Evolutionary conservation across 805 yeast species (phyloP).

Genomic region (Monosporozyma aquatica): DNA sequence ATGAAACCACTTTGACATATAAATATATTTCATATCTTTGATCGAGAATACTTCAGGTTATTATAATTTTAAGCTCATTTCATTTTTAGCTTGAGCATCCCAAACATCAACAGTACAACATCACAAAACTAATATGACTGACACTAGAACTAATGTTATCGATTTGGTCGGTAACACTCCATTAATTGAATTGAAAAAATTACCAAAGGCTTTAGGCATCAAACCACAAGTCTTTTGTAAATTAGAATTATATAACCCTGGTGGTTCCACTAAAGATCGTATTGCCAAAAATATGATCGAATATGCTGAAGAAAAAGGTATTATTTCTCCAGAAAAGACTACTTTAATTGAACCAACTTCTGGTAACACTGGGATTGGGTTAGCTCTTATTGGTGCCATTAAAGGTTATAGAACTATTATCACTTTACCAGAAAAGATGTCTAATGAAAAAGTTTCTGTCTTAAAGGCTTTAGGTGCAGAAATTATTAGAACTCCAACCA

Average conservation of each 20-base stretch:
- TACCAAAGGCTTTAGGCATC: conserved; percentile 69
- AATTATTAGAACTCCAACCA: conserved; percentile 83
- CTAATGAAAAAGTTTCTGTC: conserved; percentile 81
- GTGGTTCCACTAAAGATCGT: conserved; percentile 85
- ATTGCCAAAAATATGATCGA: conserved; percentile 81
- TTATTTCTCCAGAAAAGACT: conserved; percentile 68
- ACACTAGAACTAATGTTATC: conserved; percentile 39
- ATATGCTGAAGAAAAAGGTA: conserved; percentile 70
- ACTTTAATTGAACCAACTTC: conserved; percentile 85
- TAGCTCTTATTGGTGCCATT: conserved; percentile 80
- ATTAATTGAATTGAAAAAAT: conserved; percentile 58
- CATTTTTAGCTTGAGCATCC: too few species aligned
- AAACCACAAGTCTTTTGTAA: conserved; percentile 66
- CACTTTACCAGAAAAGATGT: conserved; percentile 86
- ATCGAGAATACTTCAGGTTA: too few species aligned
- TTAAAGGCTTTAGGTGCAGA: conserved; percentile 86
- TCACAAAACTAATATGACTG: conserved; percentile 7
- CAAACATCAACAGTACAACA: too few species aligned
- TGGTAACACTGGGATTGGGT: conserved; percentile 87
- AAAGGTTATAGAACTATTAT: conserved; percentile 80
- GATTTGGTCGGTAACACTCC: conserved; percentile 86
- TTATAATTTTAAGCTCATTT: not conserved
- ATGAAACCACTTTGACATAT: too few species aligned
- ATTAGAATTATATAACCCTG: conserved; percentile 77
- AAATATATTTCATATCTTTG: too few species aligned